A percentile compares a stretch with the other conserved stretches of the same genome.
Evolutionary conservation across 768 basidiomycete species (phyloP).

Genomic region (Phaeolepiota aurea): DNA sequence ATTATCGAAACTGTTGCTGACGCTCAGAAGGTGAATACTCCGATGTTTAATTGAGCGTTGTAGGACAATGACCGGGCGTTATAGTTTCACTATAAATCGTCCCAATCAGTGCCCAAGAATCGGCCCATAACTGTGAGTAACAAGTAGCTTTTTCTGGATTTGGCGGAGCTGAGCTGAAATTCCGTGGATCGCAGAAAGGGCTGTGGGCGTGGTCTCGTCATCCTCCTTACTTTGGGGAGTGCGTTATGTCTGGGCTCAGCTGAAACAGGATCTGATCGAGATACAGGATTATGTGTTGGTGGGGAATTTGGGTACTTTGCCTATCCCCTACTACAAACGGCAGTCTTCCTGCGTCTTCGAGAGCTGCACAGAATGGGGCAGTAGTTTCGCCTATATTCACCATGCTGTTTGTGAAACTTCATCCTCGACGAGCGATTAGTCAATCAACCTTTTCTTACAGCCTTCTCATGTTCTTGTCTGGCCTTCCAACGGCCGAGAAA

Average conservation of each 20-base stretch:
- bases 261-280: neutral
- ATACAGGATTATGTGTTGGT: slow-evolving; percentile 51
- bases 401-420: slow-evolving; percentile 33
- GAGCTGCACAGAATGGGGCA: slow-evolving; percentile 50
- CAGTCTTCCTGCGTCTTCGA: slow-evolving; percentile 27
- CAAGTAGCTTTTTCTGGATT: neutral
- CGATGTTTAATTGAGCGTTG: neutral
- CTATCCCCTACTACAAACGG: slow-evolving; percentile 51
- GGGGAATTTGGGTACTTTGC: slow-evolving; percentile 55
- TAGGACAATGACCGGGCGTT: no score
- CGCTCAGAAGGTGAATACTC: slow-evolving; percentile 40
- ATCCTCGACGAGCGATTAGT: neutral
- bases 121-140: neutral
- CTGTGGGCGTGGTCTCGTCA: slow-evolving; percentile 55
- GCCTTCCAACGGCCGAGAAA: slow-evolving; percentile 64
- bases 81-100: neutral
- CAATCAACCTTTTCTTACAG: slow-evolving; percentile 15
- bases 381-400: slow-evolving; percentile 61
- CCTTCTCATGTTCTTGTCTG: slow-evolving; percentile 57
- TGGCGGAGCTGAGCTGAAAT: neutral
- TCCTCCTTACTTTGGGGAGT: slow-evolving; percentile 71
- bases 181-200: slow-evolving; percentile 25
- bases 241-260: slow-evolving; percentile 14
- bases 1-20: slow-evolving; percentile 49
- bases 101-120: neutral